A percentile compares a stretch with the other conserved stretches of the same genome.
Conservation (phyloP, 164 flowering plant species). For the Vitis cinerea region DNA sequence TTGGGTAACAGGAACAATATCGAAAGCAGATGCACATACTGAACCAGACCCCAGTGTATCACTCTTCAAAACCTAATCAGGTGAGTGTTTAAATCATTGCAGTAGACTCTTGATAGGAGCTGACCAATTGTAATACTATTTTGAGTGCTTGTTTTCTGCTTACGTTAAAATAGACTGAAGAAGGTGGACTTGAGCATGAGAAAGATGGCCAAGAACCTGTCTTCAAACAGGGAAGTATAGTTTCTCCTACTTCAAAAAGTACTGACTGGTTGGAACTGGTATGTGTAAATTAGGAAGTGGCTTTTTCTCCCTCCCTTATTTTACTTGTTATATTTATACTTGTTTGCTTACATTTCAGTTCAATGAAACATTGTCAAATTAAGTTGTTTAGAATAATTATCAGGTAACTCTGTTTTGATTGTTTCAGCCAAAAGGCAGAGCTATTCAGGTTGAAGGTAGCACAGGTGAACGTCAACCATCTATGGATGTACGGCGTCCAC, state of each 20-base stretch:
- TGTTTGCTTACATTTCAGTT: neutral
- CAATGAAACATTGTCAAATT: neutral
- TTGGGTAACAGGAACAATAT: conserved; percentile 23
- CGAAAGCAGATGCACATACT: conserved; percentile 28
- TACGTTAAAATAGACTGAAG: conserved; percentile 21
- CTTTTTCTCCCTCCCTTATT: neutral
- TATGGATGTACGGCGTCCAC: conserved; percentile 40
- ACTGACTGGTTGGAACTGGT: conserved; percentile 24
- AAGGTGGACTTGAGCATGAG: conserved; percentile 16
- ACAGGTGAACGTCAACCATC: conserved; percentile 51
- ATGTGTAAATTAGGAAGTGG: conserved; percentile 4
- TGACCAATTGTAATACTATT: too few species aligned
- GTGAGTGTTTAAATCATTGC: conserved; percentile 14
- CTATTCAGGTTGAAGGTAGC: conserved; percentile 59
- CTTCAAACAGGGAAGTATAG: neutral
- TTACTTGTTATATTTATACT: neutral
- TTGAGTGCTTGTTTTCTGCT: neutral
- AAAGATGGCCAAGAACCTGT: conserved; percentile 19
- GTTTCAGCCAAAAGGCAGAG: conserved; percentile 57
- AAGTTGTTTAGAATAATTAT: neutral
- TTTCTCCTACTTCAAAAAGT: conserved; percentile 16
- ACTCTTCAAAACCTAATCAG: conserved; percentile 23
- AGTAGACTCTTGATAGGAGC: neutral
- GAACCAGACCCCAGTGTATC: conserved; percentile 19
- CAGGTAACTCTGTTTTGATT: neutral